Evolutionary conservation across 1,284 basidiomycete genomes (phyloP), one percentile per base, ranked within the genome.

Genomic region (Clitocybe nebularis): DNA sequence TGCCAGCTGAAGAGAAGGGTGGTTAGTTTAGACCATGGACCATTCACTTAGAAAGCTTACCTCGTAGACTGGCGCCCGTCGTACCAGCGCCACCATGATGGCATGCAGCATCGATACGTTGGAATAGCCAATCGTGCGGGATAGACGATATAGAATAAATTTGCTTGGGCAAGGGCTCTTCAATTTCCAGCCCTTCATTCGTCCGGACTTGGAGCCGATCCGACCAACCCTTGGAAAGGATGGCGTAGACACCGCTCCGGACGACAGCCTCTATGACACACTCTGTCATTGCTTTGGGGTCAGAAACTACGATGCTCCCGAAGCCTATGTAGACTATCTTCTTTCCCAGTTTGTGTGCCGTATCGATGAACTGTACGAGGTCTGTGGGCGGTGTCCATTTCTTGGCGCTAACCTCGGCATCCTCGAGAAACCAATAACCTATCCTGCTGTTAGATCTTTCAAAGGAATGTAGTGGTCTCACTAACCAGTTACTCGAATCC

Each of bases 241-340:
- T 93, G 11, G 92, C 93, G 60, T 83, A 77, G 7, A 96, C 91
- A 3, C 86, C 92, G 54, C 88, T 89, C 48, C 81, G 77, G 10
- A 84, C 62, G 35, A 98, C 84, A 5, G 94, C 92, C 35, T 96
- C 89, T 30, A 95, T 76, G 38, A 99, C 87, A 56, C 82, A 89
- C 34, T 82, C 80, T 0, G 93, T 97, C 87, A 97, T 93, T 29
- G 79, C 79, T 54, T 81, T 85, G 1, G 95, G 93, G 63, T 99
- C 93, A 7, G 92, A 87, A 14, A 99, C 94, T 37, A 99, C 93
- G 48, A 97, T 95, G 46, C 93, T 96, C n/a, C 95, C 95, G 60
- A 97, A 99, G 19, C 95, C 95, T 52, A 99, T 93, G 67, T 98
- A 99, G 4, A 98, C 93, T 21, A 99, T 74, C 68, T 95, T 97